phyloP scores from a whole-genome alignment of 108 stramenopile genomes.

The Cyclostephanos invisitatus region DNA sequence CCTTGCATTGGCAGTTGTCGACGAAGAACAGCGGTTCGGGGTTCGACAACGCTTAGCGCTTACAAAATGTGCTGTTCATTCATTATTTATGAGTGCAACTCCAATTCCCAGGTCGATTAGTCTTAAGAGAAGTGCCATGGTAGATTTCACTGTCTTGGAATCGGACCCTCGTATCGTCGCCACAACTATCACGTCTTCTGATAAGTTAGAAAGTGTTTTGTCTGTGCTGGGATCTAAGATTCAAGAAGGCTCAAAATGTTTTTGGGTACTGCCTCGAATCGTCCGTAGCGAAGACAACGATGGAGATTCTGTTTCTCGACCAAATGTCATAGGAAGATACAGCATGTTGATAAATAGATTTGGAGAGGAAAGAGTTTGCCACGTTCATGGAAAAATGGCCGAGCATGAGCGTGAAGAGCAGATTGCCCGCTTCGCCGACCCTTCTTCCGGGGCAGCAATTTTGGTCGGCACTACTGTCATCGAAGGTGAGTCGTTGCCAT shows the following conservation, averaged over 20 bases:
- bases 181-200: constrained; percentile 22
- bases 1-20: constrained; percentile 63
- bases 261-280: constrained; percentile 42
- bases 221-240: constrained; percentile 19
- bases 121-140: constrained; percentile 10
- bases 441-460: constrained; percentile 9
- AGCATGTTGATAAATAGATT: constrained; percentile 4
- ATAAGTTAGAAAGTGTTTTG: constrained; percentile 19
- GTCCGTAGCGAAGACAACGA: constrained; percentile 1
- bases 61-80: constrained; percentile 55
- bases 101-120: constrained; percentile 66
- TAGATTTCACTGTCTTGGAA: constrained; percentile 31
- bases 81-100: constrained; percentile 56
- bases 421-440: constrained; percentile 22
- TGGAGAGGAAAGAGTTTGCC: constrained; percentile 22
- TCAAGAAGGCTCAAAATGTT: constrained; percentile 25
- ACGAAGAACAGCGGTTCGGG: constrained; percentile 75
- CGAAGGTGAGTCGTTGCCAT: constrained; percentile 23
- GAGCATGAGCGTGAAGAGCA: constrained; percentile 23
- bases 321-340: constrained; percentile 13
- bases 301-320: constrained; percentile 1
- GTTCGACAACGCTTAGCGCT: constrained; percentile 61
- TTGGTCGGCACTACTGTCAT: constrained; percentile 63
- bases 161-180: constrained; percentile 10
- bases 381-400: constrained; percentile 27